A percentile compares a stretch with the other conserved stretches of the same genome.
Evolutionary conservation across 2,329 filamentous ascomycete genomes (phyloP).

Genomic region (Ceratocystis colombiana): DNA sequence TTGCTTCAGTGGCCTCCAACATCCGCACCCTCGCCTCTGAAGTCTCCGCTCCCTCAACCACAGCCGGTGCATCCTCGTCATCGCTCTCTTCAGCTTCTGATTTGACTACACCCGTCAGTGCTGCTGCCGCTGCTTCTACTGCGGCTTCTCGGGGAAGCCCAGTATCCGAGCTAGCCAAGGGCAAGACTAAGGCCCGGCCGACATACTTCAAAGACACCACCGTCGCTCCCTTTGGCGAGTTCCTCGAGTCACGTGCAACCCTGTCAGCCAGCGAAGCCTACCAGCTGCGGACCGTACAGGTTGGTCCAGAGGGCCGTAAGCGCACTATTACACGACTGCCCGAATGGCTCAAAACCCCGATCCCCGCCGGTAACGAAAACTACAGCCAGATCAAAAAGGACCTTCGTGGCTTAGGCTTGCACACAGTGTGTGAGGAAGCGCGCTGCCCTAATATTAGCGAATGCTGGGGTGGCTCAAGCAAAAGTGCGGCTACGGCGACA

Average conservation of each 20-base stretch:
- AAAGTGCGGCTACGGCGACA: slow-evolving; percentile 84
- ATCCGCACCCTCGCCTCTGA: slow-evolving; percentile 41
- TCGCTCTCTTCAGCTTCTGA: slow-evolving; percentile 14
- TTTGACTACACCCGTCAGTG: slow-evolving; percentile 20
- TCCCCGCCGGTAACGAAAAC: slow-evolving; percentile 69
- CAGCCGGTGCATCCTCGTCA: slow-evolving; percentile 23
- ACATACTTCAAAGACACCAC: slow-evolving; percentile 52
- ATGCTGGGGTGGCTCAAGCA: slow-evolving; percentile 89
- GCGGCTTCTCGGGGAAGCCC: slow-evolving; percentile 23
- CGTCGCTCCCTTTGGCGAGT: slow-evolving; percentile 50
- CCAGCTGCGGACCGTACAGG: slow-evolving; percentile 51
- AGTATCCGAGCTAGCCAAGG: slow-evolving; percentile 29
- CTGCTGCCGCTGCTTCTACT: slow-evolving; percentile 26
- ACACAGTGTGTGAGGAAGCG: slow-evolving; percentile 96
- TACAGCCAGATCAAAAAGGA: slow-evolving; percentile 95
- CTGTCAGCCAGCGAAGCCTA: slow-evolving; percentile 47
- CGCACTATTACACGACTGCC: slow-evolving; percentile 65
- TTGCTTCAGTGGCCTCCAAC: slow-evolving; percentile 32
- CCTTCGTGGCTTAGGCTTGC: slow-evolving; percentile 74
- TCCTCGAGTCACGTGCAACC: slow-evolving; percentile 39
- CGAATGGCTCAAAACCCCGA: slow-evolving; percentile 91
- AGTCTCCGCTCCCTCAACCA: slow-evolving; percentile 32
- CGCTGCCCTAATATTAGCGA: slow-evolving; percentile 95
- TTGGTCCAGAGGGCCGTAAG: slow-evolving; percentile 53
- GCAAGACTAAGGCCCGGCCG: slow-evolving; percentile 34